Conservation (phyloP, 164 flowering plant species). For the Piper longum region DNA sequence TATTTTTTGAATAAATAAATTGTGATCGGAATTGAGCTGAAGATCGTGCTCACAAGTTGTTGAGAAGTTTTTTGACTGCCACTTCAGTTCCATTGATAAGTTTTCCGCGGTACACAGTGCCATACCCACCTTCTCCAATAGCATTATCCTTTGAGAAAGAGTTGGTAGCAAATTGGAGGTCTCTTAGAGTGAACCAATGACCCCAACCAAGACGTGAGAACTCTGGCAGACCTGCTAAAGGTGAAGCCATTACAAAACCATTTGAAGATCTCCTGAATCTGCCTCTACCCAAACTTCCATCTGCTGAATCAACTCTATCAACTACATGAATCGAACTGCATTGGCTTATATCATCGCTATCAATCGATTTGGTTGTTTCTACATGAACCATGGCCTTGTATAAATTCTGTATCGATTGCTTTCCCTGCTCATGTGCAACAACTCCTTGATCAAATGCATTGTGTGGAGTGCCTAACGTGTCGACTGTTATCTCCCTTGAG, state of each 20-base stretch:
- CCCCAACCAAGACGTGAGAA: constrained; percentile 94
- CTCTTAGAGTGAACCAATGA: constrained; percentile 90
- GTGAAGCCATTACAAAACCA: constrained; percentile 51
- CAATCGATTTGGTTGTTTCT: constrained; percentile 56
- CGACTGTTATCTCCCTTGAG: constrained; percentile 71
- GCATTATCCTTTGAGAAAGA: constrained; percentile 48
- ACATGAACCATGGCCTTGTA: constrained; percentile 56
- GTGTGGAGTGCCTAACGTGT: constrained; percentile 38
- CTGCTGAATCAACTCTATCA: constrained; percentile 65
- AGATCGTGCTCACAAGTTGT: constrained; percentile 52
- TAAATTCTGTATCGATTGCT: constrained; percentile 32
- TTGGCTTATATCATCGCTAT: constrained; percentile 58
- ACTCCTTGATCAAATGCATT: constrained; percentile 33
- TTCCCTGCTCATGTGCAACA: constrained; percentile 26
- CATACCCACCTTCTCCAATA: constrained; percentile 94
- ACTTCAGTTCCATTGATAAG: constrained; percentile 76
- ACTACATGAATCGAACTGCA: constrained; percentile 54
- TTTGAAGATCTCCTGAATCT: constrained; percentile 25
- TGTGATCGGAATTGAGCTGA: background rate
- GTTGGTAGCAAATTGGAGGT: constrained; percentile 58
- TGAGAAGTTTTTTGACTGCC: constrained; percentile 82
- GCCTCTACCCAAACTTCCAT: constrained; percentile 46
- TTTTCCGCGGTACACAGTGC: constrained; percentile 64
- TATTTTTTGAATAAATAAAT: background rate
- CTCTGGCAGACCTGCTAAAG: constrained; percentile 79